Evolutionary conservation across 345 rosid species (phyloP), one percentile per base, ranked within the genome.

Genomic region (Dipteronia dyeriana): DNA sequence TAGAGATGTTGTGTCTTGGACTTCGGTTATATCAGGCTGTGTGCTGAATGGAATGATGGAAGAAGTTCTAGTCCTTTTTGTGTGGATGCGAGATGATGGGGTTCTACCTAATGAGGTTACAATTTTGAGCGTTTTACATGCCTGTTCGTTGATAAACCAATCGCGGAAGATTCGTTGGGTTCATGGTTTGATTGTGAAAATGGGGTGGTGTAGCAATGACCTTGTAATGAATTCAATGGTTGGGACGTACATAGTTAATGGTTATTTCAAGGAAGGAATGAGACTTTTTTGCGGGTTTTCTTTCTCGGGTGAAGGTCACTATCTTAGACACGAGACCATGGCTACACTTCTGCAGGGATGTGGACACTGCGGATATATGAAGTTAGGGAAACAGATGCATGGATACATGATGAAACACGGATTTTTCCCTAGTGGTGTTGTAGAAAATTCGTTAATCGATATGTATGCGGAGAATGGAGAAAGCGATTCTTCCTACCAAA

Each of bases 1-100:
- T 41, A 51, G 66, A 57, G 84, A 88, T 79, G 87, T 87, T 5
- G 76, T 90, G 43, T 83, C 87, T 7, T 88, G 92, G 92, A 89
- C 85, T 78, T 86, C 90, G 0, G 75, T 88, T 5, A 76, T 88
- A 47, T 79, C 92, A 9, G 85, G 84, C 12, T 79, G 43, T 38
- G 87, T 83, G 20, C 66, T 79, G 1, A 79, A 80, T 47, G 90
- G 86, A 9, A 75, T 79, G 70, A 60, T 66, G 34, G 45, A 31
- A 67, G 84, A 81, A 9, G 90, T 91, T 26, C 62, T 88, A 43
- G 65, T 76, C 9, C 53, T 84, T 26, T 88, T 85, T 77, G 43
- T 73, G 10, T 53, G 54, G 78, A 90, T 87, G 92, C 87, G 79
- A 60, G 73, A 73, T 25, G 81, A 81, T 54, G 89, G 90, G 56